These are phyloP conservation scores for Pyrenula massariospora DNA, from an alignment of 495 filamentous ascomycete species.

Conservation along the genomic window DNA sequence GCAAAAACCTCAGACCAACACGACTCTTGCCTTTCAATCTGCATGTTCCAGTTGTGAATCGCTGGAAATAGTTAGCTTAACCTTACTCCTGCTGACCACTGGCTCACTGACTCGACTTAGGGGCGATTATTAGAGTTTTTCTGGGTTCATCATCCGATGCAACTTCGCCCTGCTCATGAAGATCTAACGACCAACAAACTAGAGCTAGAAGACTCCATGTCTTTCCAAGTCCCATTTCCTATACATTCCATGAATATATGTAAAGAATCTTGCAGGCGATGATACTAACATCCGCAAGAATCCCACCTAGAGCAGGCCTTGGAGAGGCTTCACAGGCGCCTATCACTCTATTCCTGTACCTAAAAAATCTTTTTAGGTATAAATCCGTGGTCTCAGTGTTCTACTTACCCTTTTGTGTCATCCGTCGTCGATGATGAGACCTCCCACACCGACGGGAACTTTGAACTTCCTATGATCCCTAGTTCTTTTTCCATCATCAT, in stretches of 20 bases:
- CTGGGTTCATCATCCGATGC: neutral
- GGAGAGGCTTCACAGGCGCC: slow-evolving; percentile 4
- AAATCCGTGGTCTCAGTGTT: slow-evolving; percentile 1
- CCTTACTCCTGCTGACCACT: neutral
- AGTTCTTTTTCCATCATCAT: slow-evolving; percentile 19
- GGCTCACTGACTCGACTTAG: slow-evolving; percentile 12
- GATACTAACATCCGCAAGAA: slow-evolving; percentile 16
- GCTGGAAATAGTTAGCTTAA: slow-evolving; percentile 5
- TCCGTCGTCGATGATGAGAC: neutral
- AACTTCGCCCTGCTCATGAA: neutral
- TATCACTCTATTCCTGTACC: slow-evolving; percentile 9
- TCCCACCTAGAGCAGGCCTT: slow-evolving; percentile 6
- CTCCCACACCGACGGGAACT: slow-evolving; percentile 9
- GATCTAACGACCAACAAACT: slow-evolving; percentile 12
- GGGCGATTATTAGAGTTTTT: slow-evolving; percentile 12
- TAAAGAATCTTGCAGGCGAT: neutral
- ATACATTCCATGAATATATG: slow-evolving; percentile 2
- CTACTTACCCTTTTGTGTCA: neutral
- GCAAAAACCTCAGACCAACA: neutral
- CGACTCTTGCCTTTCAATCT: slow-evolving; percentile 5
- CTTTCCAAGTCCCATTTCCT: slow-evolving; percentile 25
- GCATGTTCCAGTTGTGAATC: slow-evolving; percentile 5
- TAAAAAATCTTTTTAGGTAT: neutral
- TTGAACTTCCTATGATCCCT: slow-evolving; percentile 2
- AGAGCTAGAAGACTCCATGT: slow-evolving; percentile 13